Evolutionary conservation across 768 basidiomycete genomes (phyloP), one percentile per base, ranked within the genome.

Genomic region (Auricularia cornea): DNA sequence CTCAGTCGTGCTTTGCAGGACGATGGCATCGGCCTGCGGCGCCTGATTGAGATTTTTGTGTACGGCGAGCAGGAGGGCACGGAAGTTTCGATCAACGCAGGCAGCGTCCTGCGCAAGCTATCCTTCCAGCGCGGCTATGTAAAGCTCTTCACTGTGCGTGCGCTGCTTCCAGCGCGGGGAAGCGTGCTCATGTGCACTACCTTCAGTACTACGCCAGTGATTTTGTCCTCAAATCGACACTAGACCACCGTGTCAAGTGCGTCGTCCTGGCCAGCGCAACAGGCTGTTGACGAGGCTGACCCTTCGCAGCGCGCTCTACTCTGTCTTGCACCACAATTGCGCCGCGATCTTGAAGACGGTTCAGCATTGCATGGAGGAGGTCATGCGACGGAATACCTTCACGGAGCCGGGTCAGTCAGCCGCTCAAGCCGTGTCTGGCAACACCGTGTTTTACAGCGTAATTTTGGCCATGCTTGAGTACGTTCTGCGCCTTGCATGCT

Each of bases 121-220:
- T 87, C 87, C 2, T 89, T 88, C 63, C 84, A 88, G 65, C 72
- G 79, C 30, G 85, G 81, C 0, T 78, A 80, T 65, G 66, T 87
- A 5, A 82, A 82, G 0, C 65, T 88, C 20, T 70, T 88, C n/a
- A 73, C 79, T 35, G 86, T 85, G 64, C 48, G 72, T 64, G 35
- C n/a, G n/a, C n/a, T n/a, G n/a, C n/a, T n/a, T n/a, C n/a, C n/a
- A n/a, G n/a, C n/a, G n/a, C n/a, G n/a, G n/a, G n/a, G n/a, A n/a
- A n/a, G n/a, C n/a, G 66, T 61, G 3, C 60, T 18, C 33, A 33
- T 40, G 23, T 31, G 48, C n/a, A n/a, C n/a, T 33, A 32, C 28
- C 54, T 41, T 8, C 51, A 87, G 84, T 86, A 85, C 69, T 71
- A 84, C 44, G 79, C 86, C 0, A 86, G 86, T 10, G 81, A 84